phyloP scores from a whole-genome alignment of 2,329 filamentous ascomycete species.

The Hawksworthiomyces lignivorus region DNA sequence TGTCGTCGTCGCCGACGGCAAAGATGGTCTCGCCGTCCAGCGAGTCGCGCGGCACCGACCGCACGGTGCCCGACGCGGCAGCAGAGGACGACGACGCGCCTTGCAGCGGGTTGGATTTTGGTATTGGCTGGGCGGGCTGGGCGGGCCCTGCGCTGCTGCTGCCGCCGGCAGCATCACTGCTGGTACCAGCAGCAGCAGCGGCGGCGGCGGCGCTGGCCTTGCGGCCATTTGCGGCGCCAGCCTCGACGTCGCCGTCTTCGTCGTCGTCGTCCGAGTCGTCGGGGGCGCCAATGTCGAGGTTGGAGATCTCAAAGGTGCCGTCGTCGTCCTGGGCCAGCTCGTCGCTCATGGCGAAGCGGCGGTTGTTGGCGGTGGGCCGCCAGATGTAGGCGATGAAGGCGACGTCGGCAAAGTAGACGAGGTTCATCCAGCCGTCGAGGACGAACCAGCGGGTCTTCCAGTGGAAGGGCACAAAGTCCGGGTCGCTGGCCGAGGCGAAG shows the following conservation, averaged over 20 bases:
- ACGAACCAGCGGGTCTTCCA: constrained; percentile 99
- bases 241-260: constrained; percentile 48
- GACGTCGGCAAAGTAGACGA: constrained; percentile 93
- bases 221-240: constrained; percentile 46
- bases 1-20: constrained; percentile 83
- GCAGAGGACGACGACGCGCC: constrained; percentile 1
- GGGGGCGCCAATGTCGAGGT: constrained; percentile 78
- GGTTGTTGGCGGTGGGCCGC: constrained; percentile 93
- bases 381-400: constrained; percentile 91
- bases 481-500: constrained; percentile 76
- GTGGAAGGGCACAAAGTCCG: constrained; percentile 89
- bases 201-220: constrained; percentile 24
- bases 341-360: constrained; percentile 96
- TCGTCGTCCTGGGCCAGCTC: constrained; percentile 98
- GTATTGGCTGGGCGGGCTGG: constrained; percentile 16
- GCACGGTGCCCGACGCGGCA: constrained; percentile 22
- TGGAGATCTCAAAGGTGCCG: constrained; percentile 87
- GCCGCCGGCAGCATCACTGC: constrained; percentile 31
- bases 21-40: constrained; percentile 91
- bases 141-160: constrained; percentile 4
- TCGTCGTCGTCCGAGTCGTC: constrained; percentile 55
- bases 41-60: constrained; percentile 42
- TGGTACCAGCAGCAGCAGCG: constrained; percentile 12
- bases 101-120: constrained; percentile 9
- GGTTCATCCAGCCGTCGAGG: constrained; percentile 91